A percentile compares a stretch with the other conserved stretches of the same genome.
These are phyloP conservation scores for Inga leiocalycina DNA, from an alignment of 306 rosid species.

Conservation along the genomic window DNA sequence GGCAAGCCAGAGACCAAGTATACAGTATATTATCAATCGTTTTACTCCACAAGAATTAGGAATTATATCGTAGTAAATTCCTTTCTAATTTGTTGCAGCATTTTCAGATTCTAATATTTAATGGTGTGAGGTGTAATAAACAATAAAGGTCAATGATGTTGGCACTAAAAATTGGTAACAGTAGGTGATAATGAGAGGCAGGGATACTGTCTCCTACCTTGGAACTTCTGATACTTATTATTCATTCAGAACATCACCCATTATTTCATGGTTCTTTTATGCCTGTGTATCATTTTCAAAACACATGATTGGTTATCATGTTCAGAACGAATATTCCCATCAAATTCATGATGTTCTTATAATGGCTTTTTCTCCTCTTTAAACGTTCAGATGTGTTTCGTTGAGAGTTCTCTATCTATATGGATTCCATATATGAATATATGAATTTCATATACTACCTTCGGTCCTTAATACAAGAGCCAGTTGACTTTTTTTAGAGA, in stretches of 20 bases:
- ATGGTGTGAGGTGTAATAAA: not conserved
- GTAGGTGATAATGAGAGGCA: not conserved
- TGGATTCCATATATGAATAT: no score
- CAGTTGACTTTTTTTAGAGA: no score
- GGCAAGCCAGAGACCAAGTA: constrained; percentile 96
- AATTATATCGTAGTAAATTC: not conserved
- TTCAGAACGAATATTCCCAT: no score
- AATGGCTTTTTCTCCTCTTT: no score
- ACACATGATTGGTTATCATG: no score
- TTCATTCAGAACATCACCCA: not conserved
- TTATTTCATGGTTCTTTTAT: not conserved
- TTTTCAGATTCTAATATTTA: constrained; percentile 16
- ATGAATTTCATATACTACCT: no score
- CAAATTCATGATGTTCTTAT: no score
- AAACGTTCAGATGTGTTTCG: no score
- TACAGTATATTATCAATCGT: constrained; percentile 57
- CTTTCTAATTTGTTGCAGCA: constrained; percentile 4
- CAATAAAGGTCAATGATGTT: not conserved
- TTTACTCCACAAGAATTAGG: not conserved
- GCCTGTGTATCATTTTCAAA: no score
- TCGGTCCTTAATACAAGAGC: no score
- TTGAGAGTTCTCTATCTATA: no score
- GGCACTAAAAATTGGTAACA: not conserved
- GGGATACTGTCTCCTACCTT: not conserved
- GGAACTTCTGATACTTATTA: not conserved